A percentile compares a stretch with the other conserved stretches of the same genome.
phyloP scores from a whole-genome alignment of 2,329 filamentous ascomycete species.

The Phialophora chinensis region DNA sequence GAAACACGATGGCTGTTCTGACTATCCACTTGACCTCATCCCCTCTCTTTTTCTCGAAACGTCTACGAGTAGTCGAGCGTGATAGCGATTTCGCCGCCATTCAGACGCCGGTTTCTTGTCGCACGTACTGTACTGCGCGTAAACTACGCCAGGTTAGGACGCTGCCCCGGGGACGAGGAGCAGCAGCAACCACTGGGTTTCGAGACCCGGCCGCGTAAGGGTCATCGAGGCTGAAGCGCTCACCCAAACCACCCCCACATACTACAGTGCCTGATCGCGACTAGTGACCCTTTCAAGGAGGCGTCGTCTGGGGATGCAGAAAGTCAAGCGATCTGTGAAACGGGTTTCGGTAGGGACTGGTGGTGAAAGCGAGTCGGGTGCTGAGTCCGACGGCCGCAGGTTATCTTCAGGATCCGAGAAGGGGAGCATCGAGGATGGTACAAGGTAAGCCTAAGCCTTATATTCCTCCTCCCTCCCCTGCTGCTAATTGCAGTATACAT shows the following conservation, averaged over 20 bases:
- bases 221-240: conserved; percentile 10
- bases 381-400: conserved; percentile 5
- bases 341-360: conserved; percentile 7
- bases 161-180: not conserved
- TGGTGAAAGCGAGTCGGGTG: conserved; percentile 8
- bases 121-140: conserved; percentile 9
- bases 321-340: conserved; percentile 43
- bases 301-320: conserved; percentile 14
- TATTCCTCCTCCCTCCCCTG: conserved; percentile 1
- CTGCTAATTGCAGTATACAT: not conserved
- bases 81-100: conserved; percentile 2
- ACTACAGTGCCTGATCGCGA: not conserved
- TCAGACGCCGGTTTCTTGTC: conserved; percentile 1
- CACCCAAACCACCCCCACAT: not conserved
- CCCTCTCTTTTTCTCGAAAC: not conserved
- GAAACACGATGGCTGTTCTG: conserved; percentile 6
- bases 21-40: not conserved
- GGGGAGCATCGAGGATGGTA: conserved; percentile 1
- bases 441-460: conserved; percentile 19
- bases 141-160: conserved; percentile 12
- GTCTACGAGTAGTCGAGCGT: not conserved
- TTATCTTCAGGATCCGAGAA: conserved; percentile 3
- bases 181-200: not conserved
- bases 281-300: not conserved
- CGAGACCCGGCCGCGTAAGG: conserved; percentile 10